Evolutionary conservation across 495 filamentous ascomycete genomes (phyloP).

Genomic region (Bombardia bombarda): DNA sequence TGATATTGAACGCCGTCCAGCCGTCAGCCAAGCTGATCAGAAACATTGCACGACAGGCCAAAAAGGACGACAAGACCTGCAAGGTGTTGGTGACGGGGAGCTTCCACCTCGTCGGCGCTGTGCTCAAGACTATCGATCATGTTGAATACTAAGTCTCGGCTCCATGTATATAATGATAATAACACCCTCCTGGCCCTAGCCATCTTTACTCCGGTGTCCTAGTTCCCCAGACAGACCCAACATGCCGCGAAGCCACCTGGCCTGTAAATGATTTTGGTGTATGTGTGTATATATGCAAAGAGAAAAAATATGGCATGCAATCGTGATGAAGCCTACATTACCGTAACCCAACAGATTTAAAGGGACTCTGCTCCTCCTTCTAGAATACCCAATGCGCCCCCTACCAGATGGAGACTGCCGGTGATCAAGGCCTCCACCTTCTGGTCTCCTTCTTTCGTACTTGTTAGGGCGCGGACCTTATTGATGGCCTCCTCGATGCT

Average conservation of each 20-base stretch:
- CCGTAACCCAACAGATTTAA: not conserved
- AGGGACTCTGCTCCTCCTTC: conserved; percentile 36
- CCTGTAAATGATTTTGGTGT: conserved; percentile 1
- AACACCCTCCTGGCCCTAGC: not conserved
- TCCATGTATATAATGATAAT: not conserved
- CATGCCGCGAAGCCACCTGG: conserved; percentile 10
- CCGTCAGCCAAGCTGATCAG: conserved; percentile 21
- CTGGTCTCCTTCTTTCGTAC: conserved; percentile 16
- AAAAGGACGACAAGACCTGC: conserved; percentile 6
- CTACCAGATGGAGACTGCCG: conserved; percentile 55
- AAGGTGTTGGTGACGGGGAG: conserved; percentile 68
- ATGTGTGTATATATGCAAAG: conserved; percentile 11
- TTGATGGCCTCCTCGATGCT: conserved; percentile 85
- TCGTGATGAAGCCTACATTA: conserved; percentile 10
- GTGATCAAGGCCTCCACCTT: conserved; percentile 47
- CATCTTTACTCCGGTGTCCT: not conserved
- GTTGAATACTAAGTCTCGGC: conserved; percentile 16
- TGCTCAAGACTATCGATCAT: conserved; percentile 65
- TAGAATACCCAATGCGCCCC: conserved; percentile 45
- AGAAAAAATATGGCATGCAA: no score
- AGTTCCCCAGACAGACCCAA: not conserved
- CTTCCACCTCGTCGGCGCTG: conserved; percentile 77
- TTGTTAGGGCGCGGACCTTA: conserved; percentile 47
- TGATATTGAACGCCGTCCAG: conserved; percentile 15
- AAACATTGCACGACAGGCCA: conserved; percentile 6